phyloP scores from a whole-genome alignment of 805 yeast species.

The Myxozyma nipponensis region DNA sequence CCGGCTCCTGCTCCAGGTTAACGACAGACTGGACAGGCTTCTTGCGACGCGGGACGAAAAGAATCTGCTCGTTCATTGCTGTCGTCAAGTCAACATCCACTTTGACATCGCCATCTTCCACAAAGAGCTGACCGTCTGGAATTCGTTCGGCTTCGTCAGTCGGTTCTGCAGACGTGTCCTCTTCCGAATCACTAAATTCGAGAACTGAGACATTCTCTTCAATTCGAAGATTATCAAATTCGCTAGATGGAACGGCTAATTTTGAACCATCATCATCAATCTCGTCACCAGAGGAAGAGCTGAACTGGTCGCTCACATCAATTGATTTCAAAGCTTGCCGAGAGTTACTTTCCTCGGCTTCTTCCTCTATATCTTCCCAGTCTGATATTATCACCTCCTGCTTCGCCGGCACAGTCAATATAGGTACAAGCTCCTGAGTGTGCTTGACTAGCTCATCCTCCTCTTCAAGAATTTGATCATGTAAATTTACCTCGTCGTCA shows the following conservation, averaged over 20 bases:
- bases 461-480: slow-evolving; percentile 21
- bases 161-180: no score
- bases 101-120: slow-evolving; percentile 6
- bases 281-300: background rate
- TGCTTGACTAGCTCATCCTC: slow-evolving; percentile 21
- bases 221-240: background rate
- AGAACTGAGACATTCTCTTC: background rate
- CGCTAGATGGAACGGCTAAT: no score
- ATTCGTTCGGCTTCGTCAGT: background rate
- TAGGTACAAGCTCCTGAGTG: background rate
- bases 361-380: no score
- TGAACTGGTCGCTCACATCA: no score
- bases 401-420: no score
- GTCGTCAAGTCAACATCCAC: slow-evolving; percentile 2
- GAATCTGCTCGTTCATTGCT: slow-evolving; percentile 12
- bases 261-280: background rate
- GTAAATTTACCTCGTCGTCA: slow-evolving; percentile 1
- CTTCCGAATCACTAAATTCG: slow-evolving; percentile 36
- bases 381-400: no score
- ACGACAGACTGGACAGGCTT: slow-evolving; percentile 7
- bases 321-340: no score
- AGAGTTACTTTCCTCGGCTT: no score
- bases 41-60: slow-evolving; percentile 17
- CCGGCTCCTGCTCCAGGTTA: no score
- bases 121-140: slow-evolving; percentile 12